phyloP scores from a whole-genome alignment of 768 basidiomycete species.

The Lentinula guzmanii region DNA sequence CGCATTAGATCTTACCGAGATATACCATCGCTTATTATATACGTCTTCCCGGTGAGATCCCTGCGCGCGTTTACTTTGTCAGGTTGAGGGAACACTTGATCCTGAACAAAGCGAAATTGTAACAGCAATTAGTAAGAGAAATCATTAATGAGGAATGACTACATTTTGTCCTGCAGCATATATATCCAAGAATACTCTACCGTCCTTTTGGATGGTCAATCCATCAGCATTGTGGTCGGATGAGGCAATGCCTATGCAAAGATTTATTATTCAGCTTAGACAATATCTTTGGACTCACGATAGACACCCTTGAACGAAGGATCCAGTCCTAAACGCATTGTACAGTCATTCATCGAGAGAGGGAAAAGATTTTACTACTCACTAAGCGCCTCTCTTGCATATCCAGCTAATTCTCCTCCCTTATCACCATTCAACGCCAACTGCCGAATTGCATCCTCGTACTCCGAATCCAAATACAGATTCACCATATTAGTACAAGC shows the following conservation, averaged over 20 bases:
- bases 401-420: conserved; percentile 41
- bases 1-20: conserved; percentile 21
- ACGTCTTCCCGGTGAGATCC: background rate
- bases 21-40: background rate
- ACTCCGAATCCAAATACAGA: conserved; percentile 50
- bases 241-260: conserved; percentile 35
- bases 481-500: conserved; percentile 65
- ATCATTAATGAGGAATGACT: conserved; percentile 3
- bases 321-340: conserved; percentile 47
- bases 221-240: conserved; percentile 38
- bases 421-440: conserved; percentile 27
- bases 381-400: conserved; percentile 68
- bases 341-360: conserved; percentile 1
- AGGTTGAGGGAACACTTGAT: conserved; percentile 2
- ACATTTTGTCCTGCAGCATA: conserved; percentile 53
- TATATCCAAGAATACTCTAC: conserved; percentile 60
- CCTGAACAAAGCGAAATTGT: background rate
- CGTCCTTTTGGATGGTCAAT: conserved; percentile 35
- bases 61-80: conserved; percentile 6
- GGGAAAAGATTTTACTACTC: conserved; percentile 19
- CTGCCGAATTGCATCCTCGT: conserved; percentile 30
- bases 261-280: background rate
- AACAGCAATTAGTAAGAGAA: background rate
- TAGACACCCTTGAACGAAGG: conserved; percentile 68
- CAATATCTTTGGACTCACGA: conserved; percentile 32